Evolutionary conservation across 176 grass and related monocot genomes (phyloP), one percentile per base, ranked within the genome.

Genomic region (Lolium rigidum): DNA sequence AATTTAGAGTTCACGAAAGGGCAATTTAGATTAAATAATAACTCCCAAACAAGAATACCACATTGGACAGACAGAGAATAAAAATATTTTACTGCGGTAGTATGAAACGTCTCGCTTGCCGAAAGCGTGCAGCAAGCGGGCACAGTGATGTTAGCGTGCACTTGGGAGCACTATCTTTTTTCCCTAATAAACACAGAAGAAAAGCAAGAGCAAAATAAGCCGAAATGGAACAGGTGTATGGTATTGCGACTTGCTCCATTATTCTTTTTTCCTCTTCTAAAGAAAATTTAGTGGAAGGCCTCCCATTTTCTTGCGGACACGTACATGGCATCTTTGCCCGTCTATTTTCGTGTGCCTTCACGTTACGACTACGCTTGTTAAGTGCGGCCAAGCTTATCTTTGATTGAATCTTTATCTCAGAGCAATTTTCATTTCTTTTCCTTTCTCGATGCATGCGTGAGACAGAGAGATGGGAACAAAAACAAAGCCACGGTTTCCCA

Each of bases 331-430:
- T 75, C 57, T 24, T 72, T 47, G 35, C 16, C 0, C 31, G 31
- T 31, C 46, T 75, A 84, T 85, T 84, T 72, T 84, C 74, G 26
- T 68, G 48, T 74, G 68, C 63, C 64, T 63, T 44, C 57, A 57
- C 62, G 49, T 46, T 74, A 52, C 35, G 58, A 52, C 69, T 26
- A 58, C 25, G 17, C 84, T 26, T 31, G 61, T 59, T 58, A 85
- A 87, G 74, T 85, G 88, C 61, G 61, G 43, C 57, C 81, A 64
- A 77, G 76, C 84, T 90, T 93, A 87, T 93, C 88, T 28, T 62
- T 1, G 28, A 80, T 2, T 9, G 9, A n/a, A 11, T 25, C 12
- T 13, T 43, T 77, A 66, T 79, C 56, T 60, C 75, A 83, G 68
- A 80, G 65, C 64, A 84, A 79, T 87, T 77, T 17, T 9, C 9